Conservation (phyloP, 2,329 filamentous ascomycete genomes). For the Hypoxylon sp. region DNA sequence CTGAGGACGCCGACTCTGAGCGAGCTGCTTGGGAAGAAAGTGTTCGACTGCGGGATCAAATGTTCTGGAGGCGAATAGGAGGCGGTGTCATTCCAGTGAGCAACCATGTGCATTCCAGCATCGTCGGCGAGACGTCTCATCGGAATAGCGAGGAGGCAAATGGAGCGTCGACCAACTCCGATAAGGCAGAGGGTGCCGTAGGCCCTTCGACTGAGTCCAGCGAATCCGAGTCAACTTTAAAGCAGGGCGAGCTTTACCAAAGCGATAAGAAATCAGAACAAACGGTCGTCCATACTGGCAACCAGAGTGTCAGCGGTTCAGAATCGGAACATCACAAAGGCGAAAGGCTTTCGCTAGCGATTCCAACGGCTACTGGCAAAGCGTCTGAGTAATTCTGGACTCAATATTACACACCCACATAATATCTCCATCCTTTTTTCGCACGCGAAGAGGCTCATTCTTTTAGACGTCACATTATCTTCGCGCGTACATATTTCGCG, state of each 20-base stretch:
- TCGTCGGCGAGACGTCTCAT: conserved; percentile 51
- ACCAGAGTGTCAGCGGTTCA: conserved; percentile 7
- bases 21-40: conserved; percentile 95
- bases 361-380: conserved; percentile 50
- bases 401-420: conserved; percentile 10
- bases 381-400: conserved; percentile 34
- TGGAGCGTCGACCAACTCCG: conserved; percentile 27
- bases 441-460: conserved; percentile 34
- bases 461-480: conserved; percentile 34
- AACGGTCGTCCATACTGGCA: conserved; percentile 8
- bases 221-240: conserved; percentile 28
- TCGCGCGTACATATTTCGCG: conserved; percentile 40
- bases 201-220: conserved; percentile 26
- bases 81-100: conserved; percentile 85
- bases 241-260: conserved; percentile 12
- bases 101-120: conserved; percentile 38
- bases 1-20: conserved; percentile 85
- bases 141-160: conserved; percentile 53
- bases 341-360: conserved; percentile 55
- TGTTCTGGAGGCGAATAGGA: conserved; percentile 96
- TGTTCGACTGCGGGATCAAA: conserved; percentile 87
- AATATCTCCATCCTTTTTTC: conserved; percentile 32
- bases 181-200: conserved; percentile 18
- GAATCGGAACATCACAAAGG: conserved; percentile 48
- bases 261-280: conserved; percentile 28